A percentile compares a stretch with the other conserved stretches of the same genome.
phyloP scores from a whole-genome alignment of 257 asterid genomes.

The Apocynum venetum region DNA sequence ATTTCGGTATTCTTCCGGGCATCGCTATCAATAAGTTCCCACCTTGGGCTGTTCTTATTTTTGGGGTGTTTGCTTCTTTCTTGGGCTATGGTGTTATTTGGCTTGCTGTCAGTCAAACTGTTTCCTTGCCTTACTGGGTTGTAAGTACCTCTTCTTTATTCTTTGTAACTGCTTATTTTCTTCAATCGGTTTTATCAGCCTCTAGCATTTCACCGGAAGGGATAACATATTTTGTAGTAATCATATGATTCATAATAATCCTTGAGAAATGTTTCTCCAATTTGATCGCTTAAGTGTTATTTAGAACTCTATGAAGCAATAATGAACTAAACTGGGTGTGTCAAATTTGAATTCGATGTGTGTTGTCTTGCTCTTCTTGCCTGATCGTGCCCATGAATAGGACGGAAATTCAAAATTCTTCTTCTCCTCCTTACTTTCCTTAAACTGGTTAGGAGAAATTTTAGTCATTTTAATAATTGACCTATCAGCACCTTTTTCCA shows the following conservation, averaged over 20 bases:
- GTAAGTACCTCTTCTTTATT: slow-evolving; percentile 41
- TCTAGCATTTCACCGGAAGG: background rate
- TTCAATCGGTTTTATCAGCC: background rate
- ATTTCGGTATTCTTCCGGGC: slow-evolving; percentile 86
- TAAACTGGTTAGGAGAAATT: background rate
- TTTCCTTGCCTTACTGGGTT: slow-evolving; percentile 80
- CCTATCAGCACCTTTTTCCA: background rate
- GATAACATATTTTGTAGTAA: background rate
- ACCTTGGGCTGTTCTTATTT: slow-evolving; percentile 84
- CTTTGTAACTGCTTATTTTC: background rate
- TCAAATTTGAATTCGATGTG: background rate
- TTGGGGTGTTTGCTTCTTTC: slow-evolving; percentile 61
- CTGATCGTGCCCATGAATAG: too few relatives aligned
- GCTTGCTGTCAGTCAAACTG: slow-evolving; percentile 72
- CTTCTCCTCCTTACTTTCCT: background rate
- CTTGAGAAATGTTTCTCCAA: background rate
- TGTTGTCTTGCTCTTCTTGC: background rate
- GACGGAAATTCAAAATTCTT: background rate
- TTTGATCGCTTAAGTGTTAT: too few relatives aligned
- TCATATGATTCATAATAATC: background rate
- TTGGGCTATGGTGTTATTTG: slow-evolving; percentile 85
- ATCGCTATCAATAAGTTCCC: slow-evolving; percentile 81
- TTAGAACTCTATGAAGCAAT: background rate
- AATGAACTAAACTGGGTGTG: background rate
- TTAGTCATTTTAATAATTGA: background rate